Percentiles rank a stretch among this genome's conserved stretches.
These are phyloP conservation scores for Cardiospermum halicacabum DNA, from an alignment of 345 rosid species.

Conservation along the genomic window DNA sequence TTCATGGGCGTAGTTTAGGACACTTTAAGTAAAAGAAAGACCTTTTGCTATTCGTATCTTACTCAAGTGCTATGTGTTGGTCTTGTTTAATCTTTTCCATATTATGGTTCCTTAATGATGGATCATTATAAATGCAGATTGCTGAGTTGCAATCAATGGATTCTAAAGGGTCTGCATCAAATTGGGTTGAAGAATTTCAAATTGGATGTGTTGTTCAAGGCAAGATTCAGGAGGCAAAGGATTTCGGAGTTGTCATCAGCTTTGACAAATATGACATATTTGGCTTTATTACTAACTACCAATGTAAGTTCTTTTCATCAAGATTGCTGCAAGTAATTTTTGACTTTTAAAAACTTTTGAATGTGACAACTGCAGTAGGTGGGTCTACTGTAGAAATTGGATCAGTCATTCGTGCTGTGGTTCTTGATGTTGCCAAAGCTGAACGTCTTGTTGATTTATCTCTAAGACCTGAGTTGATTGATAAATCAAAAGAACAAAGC, in stretches of 20 bases:
- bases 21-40: no score
- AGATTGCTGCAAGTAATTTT: background rate
- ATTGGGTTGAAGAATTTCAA: conserved; percentile 71
- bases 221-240: conserved; percentile 66
- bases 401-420: conserved; percentile 59
- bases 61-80: conserved; percentile 1
- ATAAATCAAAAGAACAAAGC: conserved; percentile 33
- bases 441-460: conserved; percentile 88
- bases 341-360: conserved; percentile 6
- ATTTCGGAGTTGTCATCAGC: conserved; percentile 72
- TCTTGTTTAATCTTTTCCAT: background rate
- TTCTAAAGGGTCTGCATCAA: conserved; percentile 34
- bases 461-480: conserved; percentile 61
- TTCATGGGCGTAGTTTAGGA: background rate
- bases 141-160: conserved; percentile 57
- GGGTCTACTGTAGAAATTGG: conserved; percentile 52
- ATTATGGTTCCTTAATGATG: background rate
- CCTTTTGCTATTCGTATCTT: background rate
- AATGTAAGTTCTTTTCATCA: conserved; percentile 46
- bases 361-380: conserved; percentile 45
- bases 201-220: conserved; percentile 72
- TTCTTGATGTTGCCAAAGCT: conserved; percentile 77
- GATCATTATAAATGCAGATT: conserved; percentile 42
- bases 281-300: conserved; percentile 79
- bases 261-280: conserved; percentile 60